Evolutionary conservation across 2,329 filamentous ascomycete genomes (phyloP), one percentile per base, ranked within the genome.

Genomic region (Tolypocladium pustulatum): DNA sequence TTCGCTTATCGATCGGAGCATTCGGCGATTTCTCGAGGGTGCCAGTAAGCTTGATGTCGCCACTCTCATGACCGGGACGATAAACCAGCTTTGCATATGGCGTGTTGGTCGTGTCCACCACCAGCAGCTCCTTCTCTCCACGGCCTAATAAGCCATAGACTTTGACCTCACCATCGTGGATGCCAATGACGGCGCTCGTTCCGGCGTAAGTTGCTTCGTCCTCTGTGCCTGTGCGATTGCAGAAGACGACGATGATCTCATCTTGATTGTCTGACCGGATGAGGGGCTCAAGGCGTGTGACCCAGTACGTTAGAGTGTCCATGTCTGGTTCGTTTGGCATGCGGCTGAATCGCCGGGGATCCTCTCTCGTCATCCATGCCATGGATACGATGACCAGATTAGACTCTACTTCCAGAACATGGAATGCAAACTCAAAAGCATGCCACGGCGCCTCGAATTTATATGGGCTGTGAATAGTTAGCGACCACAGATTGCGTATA

Each of bases 301-400:
- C 75, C 90, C 89, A 93, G 65, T 93, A 93, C 0, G 82, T 81
- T 10, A 93, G 68, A 0, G 88, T 91, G 30, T 89, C 83, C 72
- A 89, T 79, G 63, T 92, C 89, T 0, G 88, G 87, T 55, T 85
- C 81, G 1, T 78, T 68, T 0, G 81, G 82, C 62, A 62, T 74
- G 34, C 64, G 76, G 60, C 66, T 83, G 67, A 75, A 84, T 9
- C 60, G 59, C 22, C 65, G 76, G 1, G 71, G 77, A 65, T 76
- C 79, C 61, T 77, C 83, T 58, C 69, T 76, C 1, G 88, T 90
- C 37, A 89, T 75, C 89, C 89, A 93, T 0, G 90, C 88, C 89
- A 92, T 92, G 4, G 82, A 84, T 0, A 93, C 64, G 38, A 91
- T 82, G 1, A 90, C 84, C 0, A 92, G 62, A 17, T 84, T 83